A percentile compares a stretch with the other conserved stretches of the same genome.
These are phyloP conservation scores for Monosporascus cannonballus DNA, from an alignment of 2,329 filamentous ascomycete genomes.

Conservation along the genomic window DNA sequence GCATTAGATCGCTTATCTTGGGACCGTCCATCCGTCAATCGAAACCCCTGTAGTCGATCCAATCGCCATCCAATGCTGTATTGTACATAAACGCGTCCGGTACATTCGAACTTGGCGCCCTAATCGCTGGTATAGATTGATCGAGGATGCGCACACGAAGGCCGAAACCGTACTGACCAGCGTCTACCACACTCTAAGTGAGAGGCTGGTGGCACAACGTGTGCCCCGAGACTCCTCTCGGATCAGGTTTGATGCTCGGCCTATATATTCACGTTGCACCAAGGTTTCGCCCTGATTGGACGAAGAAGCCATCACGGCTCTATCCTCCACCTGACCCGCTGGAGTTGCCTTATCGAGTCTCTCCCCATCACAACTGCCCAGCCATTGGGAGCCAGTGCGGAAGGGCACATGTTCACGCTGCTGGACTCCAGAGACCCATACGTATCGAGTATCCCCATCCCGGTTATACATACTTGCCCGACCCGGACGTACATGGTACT, in stretches of 20 bases:
- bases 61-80: not conserved
- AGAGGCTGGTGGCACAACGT: not conserved
- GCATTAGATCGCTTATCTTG: not conserved
- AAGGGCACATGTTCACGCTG: not conserved
- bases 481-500: not conserved
- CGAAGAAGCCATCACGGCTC: not conserved
- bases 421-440: not conserved
- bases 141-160: not conserved
- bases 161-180: not conserved
- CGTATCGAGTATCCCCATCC: not conserved
- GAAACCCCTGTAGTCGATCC: not conserved
- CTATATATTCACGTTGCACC: not conserved
- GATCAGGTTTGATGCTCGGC: not conserved
- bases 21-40: not conserved
- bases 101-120: not conserved
- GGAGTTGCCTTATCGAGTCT: slow-evolving; percentile 2
- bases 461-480: not conserved
- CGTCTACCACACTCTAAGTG: not conserved
- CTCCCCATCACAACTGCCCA: not conserved
- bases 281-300: not conserved
- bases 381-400: not conserved
- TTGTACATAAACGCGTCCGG: not conserved
- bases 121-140: no score
- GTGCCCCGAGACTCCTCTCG: not conserved
- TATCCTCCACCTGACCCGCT: not conserved